Evolutionary conservation across 208 protist genomes (phyloP), one percentile per base, ranked within the genome.

Genomic region (Trypanosomatidae sp.): DNA sequence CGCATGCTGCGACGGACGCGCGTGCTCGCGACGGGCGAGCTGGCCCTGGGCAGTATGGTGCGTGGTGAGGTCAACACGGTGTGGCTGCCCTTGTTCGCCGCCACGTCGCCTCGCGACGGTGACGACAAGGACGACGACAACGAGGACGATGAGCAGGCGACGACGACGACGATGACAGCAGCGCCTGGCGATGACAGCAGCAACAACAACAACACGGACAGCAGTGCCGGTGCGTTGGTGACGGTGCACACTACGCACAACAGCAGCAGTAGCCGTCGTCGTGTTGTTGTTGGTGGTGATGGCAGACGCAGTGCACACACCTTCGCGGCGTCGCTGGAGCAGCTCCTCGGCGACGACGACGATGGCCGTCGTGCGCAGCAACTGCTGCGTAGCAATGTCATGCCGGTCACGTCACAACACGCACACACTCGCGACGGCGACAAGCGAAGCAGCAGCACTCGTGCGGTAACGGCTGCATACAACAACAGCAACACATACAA

Each of bases 51-150:
- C 10, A 66, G 47, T 19, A 48, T 92, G 30, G 54, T 87, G 3
- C 49, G 66, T 11, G 71, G 67, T 7, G 75, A 85, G 53, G 58
- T 39, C 22, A 92, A 89, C 57, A 50, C 60, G 18, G 55, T 69
- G 26, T 89, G 72, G 74, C 13, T 92, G 11, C 71, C 79, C 10
- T 46, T 92, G 7, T 69, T 72, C 38, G 28, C 44, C 18, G 43
- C 35, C 5, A 37, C 40, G 1, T 23, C 26, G 25, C 1, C 22
- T 20, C 2, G 27, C 23, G 8, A 13, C 43, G 10, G 8, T 24
- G 2, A 1, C 35, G 16, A 6, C 50, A 27, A 51, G 32, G 33
- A 15, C 38, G 35, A 33, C 25, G n/a, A n/a, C n/a, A n/a, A n/a
- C n/a, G n/a, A n/a, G n/a, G n/a, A n/a, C n/a, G n/a, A n/a, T n/a